phyloP scores from a whole-genome alignment of 768 basidiomycete species.

The Leccinum variicolor region DNA sequence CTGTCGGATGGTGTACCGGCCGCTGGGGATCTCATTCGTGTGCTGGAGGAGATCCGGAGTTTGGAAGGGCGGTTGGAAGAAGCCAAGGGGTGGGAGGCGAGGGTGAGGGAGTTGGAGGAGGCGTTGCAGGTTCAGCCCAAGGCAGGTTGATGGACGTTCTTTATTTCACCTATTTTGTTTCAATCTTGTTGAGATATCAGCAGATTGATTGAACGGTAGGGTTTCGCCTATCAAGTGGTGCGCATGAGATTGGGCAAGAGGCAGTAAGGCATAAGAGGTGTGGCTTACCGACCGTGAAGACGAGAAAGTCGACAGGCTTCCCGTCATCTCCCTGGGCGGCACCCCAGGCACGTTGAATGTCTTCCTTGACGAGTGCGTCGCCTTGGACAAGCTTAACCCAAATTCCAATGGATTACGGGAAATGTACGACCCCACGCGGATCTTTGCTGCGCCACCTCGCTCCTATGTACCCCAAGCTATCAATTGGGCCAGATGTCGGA shows the following conservation, averaged over 20 bases:
- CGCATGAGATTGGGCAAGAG: background rate
- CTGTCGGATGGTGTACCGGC: background rate
- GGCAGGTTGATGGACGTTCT: too few species aligned
- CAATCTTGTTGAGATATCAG: too few species aligned
- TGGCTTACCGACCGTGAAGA: conserved; percentile 60
- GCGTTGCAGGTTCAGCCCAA: conserved; percentile 18
- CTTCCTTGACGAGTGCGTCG: conserved; percentile 52
- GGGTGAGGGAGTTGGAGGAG: conserved; percentile 26
- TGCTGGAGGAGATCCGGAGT: conserved; percentile 27
- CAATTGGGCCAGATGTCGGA: too few species aligned
- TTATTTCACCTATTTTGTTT: too few species aligned
- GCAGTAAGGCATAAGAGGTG: background rate
- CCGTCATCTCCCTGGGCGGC: conserved; percentile 28
- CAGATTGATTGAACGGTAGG: too few species aligned
- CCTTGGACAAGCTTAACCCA: conserved; percentile 46
- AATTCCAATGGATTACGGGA: too few species aligned
- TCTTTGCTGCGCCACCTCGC: too few species aligned
- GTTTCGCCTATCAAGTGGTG: conserved; percentile 7
- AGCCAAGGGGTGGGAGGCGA: conserved; percentile 24
- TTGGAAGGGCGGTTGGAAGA: conserved; percentile 25
- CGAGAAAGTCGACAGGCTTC: conserved; percentile 46
- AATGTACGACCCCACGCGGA: too few species aligned
- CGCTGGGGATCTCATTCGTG: conserved; percentile 19
- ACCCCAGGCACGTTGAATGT: conserved; percentile 53
- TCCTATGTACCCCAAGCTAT: too few species aligned